phyloP scores from a whole-genome alignment of 176 grass and related monocot species.

The Rhynchospora tenuis region DNA sequence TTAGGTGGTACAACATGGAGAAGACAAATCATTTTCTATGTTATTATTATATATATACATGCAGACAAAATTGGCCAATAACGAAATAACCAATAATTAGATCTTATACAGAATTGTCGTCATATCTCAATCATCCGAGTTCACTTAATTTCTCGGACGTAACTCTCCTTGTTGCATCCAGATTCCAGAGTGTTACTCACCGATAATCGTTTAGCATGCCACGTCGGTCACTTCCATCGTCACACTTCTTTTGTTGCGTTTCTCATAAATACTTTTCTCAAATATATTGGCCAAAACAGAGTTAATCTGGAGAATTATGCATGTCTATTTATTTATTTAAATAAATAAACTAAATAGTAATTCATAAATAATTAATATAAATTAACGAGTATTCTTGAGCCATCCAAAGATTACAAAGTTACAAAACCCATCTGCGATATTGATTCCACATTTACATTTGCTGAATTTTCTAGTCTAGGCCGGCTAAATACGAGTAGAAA shows the following conservation, averaged over 20 bases:
- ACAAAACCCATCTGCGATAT: too few species aligned
- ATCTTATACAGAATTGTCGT: conserved; percentile 21
- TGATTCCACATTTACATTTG: too few species aligned
- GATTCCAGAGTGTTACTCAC: neutral
- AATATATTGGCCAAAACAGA: neutral
- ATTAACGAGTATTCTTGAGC: too few species aligned
- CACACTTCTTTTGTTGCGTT: neutral
- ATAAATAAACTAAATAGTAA: too few species aligned
- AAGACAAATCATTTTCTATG: neutral
- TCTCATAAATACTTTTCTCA: neutral
- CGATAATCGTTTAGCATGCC: neutral
- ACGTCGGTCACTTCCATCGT: conserved; percentile 1
- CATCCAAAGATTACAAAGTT: too few species aligned
- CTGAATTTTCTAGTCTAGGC: neutral
- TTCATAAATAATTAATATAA: too few species aligned
- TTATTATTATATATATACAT: conserved; percentile 3
- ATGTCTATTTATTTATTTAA: too few species aligned
- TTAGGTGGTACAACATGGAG: neutral
- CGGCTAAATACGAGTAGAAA: neutral
- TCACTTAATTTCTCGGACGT: conserved; percentile 13
- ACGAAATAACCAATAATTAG: conserved; percentile 8
- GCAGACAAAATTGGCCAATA: neutral
- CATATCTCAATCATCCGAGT: neutral
- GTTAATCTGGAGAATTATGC: too few species aligned
- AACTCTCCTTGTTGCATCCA: neutral